Evolutionary conservation across 345 rosid species (phyloP).

Genomic region (Pugionium cornutum): DNA sequence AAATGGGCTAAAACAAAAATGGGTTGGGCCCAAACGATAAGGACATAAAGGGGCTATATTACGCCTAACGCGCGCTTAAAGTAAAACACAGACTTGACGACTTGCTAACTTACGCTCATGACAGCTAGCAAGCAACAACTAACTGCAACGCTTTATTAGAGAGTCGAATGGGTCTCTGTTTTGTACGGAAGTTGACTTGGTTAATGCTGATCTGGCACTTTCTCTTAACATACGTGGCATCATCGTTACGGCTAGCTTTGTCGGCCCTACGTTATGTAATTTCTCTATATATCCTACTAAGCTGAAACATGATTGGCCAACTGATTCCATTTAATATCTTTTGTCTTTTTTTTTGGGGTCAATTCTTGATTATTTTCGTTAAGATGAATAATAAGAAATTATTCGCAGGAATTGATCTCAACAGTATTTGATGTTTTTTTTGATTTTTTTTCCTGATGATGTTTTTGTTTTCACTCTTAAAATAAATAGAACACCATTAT

Average conservation of each 20-base stretch:
- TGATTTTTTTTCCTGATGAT: no score
- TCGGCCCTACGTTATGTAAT: neutral
- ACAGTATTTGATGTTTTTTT: no score
- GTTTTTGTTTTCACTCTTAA: no score
- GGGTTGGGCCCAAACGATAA: slow-evolving; percentile 35
- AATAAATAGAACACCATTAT: no score
- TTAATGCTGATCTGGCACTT: slow-evolving; percentile 10
- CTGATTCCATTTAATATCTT: slow-evolving; percentile 26
- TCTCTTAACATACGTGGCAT: neutral
- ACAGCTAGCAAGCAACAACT: neutral
- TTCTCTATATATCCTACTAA: slow-evolving; percentile 16
- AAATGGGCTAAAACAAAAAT: slow-evolving; percentile 37
- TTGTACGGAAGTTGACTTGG: neutral
- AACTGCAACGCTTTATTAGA: neutral
- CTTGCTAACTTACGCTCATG: neutral
- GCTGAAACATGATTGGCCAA: slow-evolving; percentile 34
- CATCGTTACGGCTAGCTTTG: neutral
- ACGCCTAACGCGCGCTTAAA: slow-evolving; percentile 23
- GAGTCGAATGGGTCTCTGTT: slow-evolving; percentile 16
- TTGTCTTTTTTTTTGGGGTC: neutral
- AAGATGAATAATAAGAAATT: no score
- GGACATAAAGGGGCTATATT: slow-evolving; percentile 22
- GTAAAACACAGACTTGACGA: neutral
- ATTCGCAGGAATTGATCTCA: no score
- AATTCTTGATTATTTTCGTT: neutral